phyloP scores from a whole-genome alignment of 2,329 filamentous ascomycete genomes.

The Ampelomyces quisqualis region DNA sequence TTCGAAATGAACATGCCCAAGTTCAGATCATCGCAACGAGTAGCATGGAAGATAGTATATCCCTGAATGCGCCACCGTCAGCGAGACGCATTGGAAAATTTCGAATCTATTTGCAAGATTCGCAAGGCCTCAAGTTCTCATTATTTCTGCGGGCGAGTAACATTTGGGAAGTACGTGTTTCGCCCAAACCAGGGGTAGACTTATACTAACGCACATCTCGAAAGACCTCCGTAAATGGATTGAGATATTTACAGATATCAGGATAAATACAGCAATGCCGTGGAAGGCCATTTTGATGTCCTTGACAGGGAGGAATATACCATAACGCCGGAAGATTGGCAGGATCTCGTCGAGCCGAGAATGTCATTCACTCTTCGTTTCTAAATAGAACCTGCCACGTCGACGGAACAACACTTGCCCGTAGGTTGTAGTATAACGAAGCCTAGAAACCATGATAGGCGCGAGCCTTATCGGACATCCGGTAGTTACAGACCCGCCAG shows the following conservation, averaged over 20 bases:
- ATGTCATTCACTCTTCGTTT: conserved; percentile 8
- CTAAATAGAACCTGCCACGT: too few relatives aligned
- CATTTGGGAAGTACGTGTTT: conserved; percentile 11
- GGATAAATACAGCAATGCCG: too few relatives aligned
- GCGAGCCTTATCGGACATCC: too few relatives aligned
- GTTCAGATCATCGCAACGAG: too few relatives aligned
- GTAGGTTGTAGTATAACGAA: too few relatives aligned
- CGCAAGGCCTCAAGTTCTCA: conserved; percentile 10
- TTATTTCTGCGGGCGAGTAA: conserved; percentile 11
- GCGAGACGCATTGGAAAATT: background rate
- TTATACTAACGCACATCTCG: conserved; percentile 6
- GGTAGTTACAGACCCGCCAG: too few relatives aligned
- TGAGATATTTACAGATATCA: background rate
- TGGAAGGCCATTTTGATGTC: conserved; percentile 4
- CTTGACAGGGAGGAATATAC: conserved; percentile 4
- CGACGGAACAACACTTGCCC: too few relatives aligned
- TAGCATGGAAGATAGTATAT: too few relatives aligned
- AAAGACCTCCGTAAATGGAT: conserved; percentile 2
- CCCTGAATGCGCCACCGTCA: too few relatives aligned
- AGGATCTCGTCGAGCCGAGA: conserved; percentile 8
- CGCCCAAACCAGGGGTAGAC: conserved; percentile 6
- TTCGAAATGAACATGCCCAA: too few relatives aligned
- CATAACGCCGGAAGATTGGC: conserved; percentile 9
- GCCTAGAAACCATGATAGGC: too few relatives aligned
- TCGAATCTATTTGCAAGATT: conserved; percentile 16